Evolutionary conservation across 345 rosid species (phyloP).

Genomic region (Arabis alpina): DNA sequence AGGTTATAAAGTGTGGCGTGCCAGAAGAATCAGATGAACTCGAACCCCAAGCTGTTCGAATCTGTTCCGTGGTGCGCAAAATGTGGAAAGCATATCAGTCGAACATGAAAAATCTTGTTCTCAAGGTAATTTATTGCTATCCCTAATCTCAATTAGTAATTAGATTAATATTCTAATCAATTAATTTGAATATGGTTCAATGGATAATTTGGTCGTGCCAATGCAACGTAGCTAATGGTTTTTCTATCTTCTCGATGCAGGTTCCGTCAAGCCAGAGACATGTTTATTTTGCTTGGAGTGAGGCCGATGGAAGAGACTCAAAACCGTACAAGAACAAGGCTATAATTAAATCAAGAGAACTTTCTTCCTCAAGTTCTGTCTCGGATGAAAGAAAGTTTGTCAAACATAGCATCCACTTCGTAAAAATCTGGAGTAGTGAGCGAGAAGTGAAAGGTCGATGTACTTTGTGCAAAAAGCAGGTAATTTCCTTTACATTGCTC

Average conservation of each 20-base stretch:
- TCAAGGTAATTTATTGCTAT: conserved; percentile 59
- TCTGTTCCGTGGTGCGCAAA: conserved; percentile 77
- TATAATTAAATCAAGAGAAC: conserved; percentile 62
- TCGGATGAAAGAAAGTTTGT: conserved; percentile 66
- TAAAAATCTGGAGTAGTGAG: conserved; percentile 92
- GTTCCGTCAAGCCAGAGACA: conserved; percentile 93
- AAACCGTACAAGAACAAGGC: conserved; percentile 49
- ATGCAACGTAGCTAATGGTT: conserved; percentile 3
- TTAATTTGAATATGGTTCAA: conserved; percentile 23
- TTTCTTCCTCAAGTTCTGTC: conserved; percentile 59
- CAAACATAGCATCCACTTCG: conserved; percentile 73
- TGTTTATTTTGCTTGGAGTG: conserved; percentile 78
- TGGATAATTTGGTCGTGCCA: background rate
- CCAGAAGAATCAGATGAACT: conserved; percentile 58
- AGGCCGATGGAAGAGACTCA: conserved; percentile 56
- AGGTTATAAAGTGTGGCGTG: conserved; percentile 76
- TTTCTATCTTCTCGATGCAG: conserved; percentile 47
- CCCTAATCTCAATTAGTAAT: conserved; percentile 6
- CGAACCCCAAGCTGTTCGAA: conserved; percentile 81
- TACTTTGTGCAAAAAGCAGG: conserved; percentile 82
- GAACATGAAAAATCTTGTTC: conserved; percentile 56
- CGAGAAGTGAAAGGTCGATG: conserved; percentile 72
- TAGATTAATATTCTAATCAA: background rate
- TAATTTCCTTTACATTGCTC: conserved; percentile 34
- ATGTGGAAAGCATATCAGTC: conserved; percentile 88